A percentile compares a stretch with the other conserved stretches of the same genome.
Conservation (phyloP, 2,329 filamentous ascomycete genomes). For the Claviceps humidiphila region DNA sequence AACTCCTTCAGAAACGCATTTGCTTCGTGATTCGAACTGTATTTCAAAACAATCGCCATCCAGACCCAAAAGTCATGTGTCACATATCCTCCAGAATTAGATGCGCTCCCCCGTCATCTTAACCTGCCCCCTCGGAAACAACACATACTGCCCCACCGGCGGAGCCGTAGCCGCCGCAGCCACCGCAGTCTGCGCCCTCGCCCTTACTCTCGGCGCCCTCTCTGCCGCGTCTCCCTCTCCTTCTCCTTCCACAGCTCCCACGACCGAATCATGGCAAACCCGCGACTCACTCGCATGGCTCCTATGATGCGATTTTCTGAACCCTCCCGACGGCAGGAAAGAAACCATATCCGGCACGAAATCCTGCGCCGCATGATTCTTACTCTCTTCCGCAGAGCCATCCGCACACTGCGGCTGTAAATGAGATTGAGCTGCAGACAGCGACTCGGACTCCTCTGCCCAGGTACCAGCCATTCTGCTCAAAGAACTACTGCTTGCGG, state of each 20-base stretch:
- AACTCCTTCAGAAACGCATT: neutral
- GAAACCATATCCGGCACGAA: conserved; percentile 22
- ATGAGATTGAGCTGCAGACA: conserved; percentile 9
- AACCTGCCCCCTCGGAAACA: conserved; percentile 27
- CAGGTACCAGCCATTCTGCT: conserved; percentile 21
- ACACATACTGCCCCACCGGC: conserved; percentile 33
- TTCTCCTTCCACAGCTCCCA: conserved; percentile 17
- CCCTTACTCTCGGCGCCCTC: conserved; percentile 11
- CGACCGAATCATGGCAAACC: conserved; percentile 16
- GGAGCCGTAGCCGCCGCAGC: conserved; percentile 26
- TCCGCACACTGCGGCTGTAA: conserved; percentile 9
- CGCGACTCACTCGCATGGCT: conserved; percentile 25
- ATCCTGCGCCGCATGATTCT: conserved; percentile 13
- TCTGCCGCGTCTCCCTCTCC: no score
- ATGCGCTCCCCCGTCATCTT: conserved; percentile 21
- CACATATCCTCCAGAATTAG: conserved; percentile 8
- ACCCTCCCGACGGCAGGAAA: conserved; percentile 13
- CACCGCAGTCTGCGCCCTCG: conserved; percentile 31
- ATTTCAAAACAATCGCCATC: no score
- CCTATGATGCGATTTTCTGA: conserved; percentile 18
- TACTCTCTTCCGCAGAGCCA: conserved; percentile 5
- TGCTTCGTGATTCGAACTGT: no score
- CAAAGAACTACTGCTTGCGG: conserved; percentile 35
- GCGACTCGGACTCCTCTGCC: conserved; percentile 19
- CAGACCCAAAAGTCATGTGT: no score